Base-by-base conservation (phyloP, 805 yeast species). In the Wickerhamiella brachini region DNA sequence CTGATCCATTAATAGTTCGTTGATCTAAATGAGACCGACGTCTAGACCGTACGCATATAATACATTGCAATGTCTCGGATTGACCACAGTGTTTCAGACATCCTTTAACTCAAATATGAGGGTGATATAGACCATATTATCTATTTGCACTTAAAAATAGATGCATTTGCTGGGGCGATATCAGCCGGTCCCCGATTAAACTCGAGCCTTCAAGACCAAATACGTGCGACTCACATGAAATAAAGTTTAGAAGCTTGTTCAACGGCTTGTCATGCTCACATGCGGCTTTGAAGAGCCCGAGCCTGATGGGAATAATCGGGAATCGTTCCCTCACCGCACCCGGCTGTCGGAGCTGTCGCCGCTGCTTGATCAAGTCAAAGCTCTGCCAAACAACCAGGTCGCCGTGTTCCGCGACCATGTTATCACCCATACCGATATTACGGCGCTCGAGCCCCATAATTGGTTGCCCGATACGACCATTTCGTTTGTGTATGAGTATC, bases 381-480 rank as follows among this genome's bases (percentile, higher is more conserved):
- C 15, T 22, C 41, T 26, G 34, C 48, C 47, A 29, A 29, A 22
- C 17, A 18, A 39, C 9, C 42, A 31, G 8, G 34, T 50, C 9
- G 50, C 53, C 6, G 29, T 44, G 26, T 50, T 43, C 21, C 39
- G 44, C 15, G 34, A 29, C 18, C 21, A 26, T 9, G 24, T 2
- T 2, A 22, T 48, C 15, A 38, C 37, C 18, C 42, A 49, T 22
- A 22, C 37, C 6, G 93, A 85, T 60, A 55, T 82, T 9, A 69
- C 67, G 45, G 80, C 77, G 56, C 63, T 84, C 15, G 67, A 71
- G 48, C 79, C 81, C 18, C 83, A 76, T 37, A 82, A 81, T 60
- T 84, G 93, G 90, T 66, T 84, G 29, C 81, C 80, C 58, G 90
- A 83, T 59, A 81, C 81, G 58, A 78, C 81, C 57, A 73, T 84